These are phyloP conservation scores for Lathyrus aphaca DNA, from an alignment of 306 rosid genomes.

Conservation along the genomic window DNA sequence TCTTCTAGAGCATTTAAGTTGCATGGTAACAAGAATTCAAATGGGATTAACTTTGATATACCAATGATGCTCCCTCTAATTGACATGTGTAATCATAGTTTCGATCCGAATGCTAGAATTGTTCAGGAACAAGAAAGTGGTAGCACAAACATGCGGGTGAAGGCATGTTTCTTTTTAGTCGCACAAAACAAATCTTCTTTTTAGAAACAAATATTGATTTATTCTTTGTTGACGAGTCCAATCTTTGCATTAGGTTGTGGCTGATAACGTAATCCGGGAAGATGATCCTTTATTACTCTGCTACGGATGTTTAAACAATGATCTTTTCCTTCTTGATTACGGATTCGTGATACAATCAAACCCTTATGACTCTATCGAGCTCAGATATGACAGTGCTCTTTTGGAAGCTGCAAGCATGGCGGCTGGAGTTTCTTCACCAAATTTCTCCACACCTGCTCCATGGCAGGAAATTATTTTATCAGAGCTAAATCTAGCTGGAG, in stretches of 20 bases:
- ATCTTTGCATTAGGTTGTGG: slow-evolving; percentile 74
- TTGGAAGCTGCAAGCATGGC: slow-evolving; percentile 92
- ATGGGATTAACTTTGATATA: slow-evolving; percentile 49
- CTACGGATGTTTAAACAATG: slow-evolving; percentile 84
- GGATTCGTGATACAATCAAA: slow-evolving; percentile 86
- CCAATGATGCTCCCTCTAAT: slow-evolving; percentile 98
- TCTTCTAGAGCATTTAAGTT: slow-evolving; percentile 89
- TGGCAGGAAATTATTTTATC: slow-evolving; percentile 75
- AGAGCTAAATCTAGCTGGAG: slow-evolving; percentile 77
- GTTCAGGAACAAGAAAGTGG: slow-evolving; percentile 73
- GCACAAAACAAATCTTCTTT: background rate
- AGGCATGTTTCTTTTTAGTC: slow-evolving; percentile 48
- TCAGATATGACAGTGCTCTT: slow-evolving; percentile 82
- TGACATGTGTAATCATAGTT: slow-evolving; percentile 98
- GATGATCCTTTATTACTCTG: slow-evolving; percentile 66
- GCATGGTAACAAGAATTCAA: slow-evolving; percentile 60
- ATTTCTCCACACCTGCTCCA: slow-evolving; percentile 71
- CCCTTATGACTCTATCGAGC: slow-evolving; percentile 81
- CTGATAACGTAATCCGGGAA: slow-evolving; percentile 67
- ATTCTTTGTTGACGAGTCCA: slow-evolving; percentile 30
- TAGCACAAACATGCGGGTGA: slow-evolving; percentile 61
- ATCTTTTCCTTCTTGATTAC: slow-evolving; percentile 82
- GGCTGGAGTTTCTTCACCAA: slow-evolving; percentile 79
- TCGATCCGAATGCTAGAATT: slow-evolving; percentile 73
- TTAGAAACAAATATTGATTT: slow-evolving; percentile 26